Conservation (phyloP, 768 basidiomycete species). For the Nidula microcarpa region DNA sequence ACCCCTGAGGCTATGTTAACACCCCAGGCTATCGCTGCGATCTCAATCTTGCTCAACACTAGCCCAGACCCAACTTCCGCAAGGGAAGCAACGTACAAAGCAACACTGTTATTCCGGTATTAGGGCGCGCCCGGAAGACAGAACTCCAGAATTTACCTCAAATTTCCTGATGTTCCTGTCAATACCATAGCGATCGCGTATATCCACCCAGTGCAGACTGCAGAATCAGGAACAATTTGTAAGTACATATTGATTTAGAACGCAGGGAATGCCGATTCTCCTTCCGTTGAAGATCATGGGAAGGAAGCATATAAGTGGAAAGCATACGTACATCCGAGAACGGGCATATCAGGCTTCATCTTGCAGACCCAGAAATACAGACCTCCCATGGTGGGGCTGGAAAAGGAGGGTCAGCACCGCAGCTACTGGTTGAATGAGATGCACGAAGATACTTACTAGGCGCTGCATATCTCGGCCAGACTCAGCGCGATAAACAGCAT, state of each 20-base stretch:
- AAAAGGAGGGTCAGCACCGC: not conserved
- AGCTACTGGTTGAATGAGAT: too few species aligned
- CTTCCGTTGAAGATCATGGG: not conserved
- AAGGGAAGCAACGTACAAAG: constrained; percentile 52
- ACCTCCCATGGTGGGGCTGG: constrained; percentile 53
- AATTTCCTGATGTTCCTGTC: constrained; percentile 56
- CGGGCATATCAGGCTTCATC: constrained; percentile 51
- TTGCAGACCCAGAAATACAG: constrained; percentile 64
- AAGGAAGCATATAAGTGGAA: not conserved
- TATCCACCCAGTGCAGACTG: constrained; percentile 51
- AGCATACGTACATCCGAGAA: constrained; percentile 44
- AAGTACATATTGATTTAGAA: not conserved
- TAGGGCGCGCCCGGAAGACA: not conserved
- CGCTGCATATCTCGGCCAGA: constrained; percentile 56
- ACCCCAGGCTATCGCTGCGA: constrained; percentile 53
- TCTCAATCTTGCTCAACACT: constrained; percentile 43
- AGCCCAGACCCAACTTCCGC: constrained; percentile 44
- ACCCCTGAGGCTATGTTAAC: constrained; percentile 53
- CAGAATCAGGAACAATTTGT: not conserved
- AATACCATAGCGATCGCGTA: constrained; percentile 60
- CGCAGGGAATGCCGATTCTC: not conserved
- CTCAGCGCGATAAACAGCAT: constrained; percentile 57
- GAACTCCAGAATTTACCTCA: constrained; percentile 29
- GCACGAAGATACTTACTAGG: constrained; percentile 36
- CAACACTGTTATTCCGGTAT: constrained; percentile 28